A percentile compares a stretch with the other conserved stretches of the same genome.
phyloP scores from a whole-genome alignment of 192 early-diverging fungal species.

The Phycomyces blakesleeanus region DNA sequence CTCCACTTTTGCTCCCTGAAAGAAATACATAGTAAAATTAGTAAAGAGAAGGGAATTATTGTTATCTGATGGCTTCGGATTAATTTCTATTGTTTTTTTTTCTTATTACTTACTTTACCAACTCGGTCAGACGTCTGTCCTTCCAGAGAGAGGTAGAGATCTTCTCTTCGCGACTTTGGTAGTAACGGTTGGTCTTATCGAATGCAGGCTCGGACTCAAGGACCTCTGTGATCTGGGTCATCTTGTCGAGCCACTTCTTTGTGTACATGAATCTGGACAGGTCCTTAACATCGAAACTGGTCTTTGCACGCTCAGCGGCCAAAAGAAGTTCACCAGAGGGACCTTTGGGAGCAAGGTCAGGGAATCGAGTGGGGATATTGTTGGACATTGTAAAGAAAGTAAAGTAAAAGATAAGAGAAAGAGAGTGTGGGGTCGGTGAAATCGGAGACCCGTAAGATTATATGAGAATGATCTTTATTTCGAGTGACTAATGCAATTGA shows the following conservation, averaged over 20 bases:
- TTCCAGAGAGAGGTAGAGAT: slow-evolving; percentile 58
- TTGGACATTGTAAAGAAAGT: slow-evolving; percentile 21
- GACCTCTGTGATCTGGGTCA: slow-evolving; percentile 54
- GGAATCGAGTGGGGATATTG: slow-evolving; percentile 37
- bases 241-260: slow-evolving; percentile 53
- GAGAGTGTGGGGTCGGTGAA: not conserved
- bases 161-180: slow-evolving; percentile 65
- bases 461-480: not conserved
- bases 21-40: slow-evolving; percentile 11
- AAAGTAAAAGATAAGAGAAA: not conserved
- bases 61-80: too few species aligned
- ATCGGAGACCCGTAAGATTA: not conserved
- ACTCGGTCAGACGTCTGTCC: slow-evolving; percentile 58
- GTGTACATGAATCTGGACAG: slow-evolving; percentile 68
- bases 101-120: slow-evolving; percentile 43
- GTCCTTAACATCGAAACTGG: slow-evolving; percentile 60
- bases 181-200: slow-evolving; percentile 67
- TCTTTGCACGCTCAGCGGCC: slow-evolving; percentile 61
- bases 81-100: too few species aligned
- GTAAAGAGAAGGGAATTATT: too few species aligned
- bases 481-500: slow-evolving; percentile 4
- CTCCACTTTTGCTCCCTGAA: slow-evolving; percentile 55
- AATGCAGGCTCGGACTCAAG: slow-evolving; percentile 71
- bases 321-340: slow-evolving; percentile 52
- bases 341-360: slow-evolving; percentile 41